phyloP scores from a whole-genome alignment of 352 stramenopile genomes.

The Globisporangium takayamanum region DNA sequence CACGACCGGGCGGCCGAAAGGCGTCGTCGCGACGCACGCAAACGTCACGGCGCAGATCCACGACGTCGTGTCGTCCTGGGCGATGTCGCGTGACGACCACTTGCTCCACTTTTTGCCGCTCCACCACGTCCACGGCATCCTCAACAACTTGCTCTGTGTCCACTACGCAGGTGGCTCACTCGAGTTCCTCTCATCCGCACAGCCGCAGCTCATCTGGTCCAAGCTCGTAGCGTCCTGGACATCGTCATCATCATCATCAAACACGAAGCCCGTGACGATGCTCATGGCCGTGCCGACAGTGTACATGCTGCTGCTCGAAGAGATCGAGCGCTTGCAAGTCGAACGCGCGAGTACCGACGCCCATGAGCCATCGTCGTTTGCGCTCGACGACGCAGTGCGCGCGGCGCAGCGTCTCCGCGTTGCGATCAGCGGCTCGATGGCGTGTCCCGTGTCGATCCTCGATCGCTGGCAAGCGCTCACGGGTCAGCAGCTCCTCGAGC shows the following conservation, averaged over 20 bases:
- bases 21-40: slow-evolving; percentile 74
- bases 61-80: slow-evolving; percentile 81
- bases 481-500: slow-evolving; percentile 76
- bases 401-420: slow-evolving; percentile 26
- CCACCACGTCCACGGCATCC: slow-evolving; percentile 88
- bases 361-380: slow-evolving; percentile 3
- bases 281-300: slow-evolving; percentile 91
- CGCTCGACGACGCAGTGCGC: slow-evolving; percentile 11
- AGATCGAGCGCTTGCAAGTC: slow-evolving; percentile 31
- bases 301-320: slow-evolving; percentile 86
- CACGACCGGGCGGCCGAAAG: slow-evolving; percentile 78
- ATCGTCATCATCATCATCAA: slow-evolving; percentile 1
- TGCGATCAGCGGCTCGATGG: slow-evolving; percentile 83
- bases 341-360: slow-evolving; percentile 1
- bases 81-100: slow-evolving; percentile 69
- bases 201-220: slow-evolving; percentile 57
- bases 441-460: slow-evolving; percentile 76
- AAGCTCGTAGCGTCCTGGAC: slow-evolving; percentile 20
- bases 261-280: slow-evolving; percentile 37
- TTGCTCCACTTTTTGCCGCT: slow-evolving; percentile 87
- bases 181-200: slow-evolving; percentile 67
- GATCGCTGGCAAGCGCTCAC: slow-evolving; percentile 79
- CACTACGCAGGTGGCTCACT: slow-evolving; percentile 74
- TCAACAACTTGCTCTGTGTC: slow-evolving; percentile 87
- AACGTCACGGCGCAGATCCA: slow-evolving; percentile 69